Percentiles rank a stretch among this genome's conserved stretches.
Conservation (phyloP, 306 rosid genomes). For the Malus sieversii region DNA sequence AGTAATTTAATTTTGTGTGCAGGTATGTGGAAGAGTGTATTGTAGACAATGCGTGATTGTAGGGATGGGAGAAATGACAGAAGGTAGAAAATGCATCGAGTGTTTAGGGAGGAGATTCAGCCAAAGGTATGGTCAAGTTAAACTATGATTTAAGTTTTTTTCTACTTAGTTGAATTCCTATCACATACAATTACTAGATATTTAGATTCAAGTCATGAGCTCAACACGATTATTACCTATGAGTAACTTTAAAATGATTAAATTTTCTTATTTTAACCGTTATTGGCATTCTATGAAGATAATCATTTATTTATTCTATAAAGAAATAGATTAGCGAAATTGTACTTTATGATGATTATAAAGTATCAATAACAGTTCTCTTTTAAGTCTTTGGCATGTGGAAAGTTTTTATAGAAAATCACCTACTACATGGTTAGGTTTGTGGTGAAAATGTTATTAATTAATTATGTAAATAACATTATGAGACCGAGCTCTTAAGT, state of each 20-base stretch:
- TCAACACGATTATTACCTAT: not conserved
- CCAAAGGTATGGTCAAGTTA: constrained; percentile 47
- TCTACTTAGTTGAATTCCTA: not conserved
- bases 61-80: constrained; percentile 88
- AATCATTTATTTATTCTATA: too few relatives aligned
- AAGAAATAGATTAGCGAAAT: too few relatives aligned
- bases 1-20: constrained; percentile 7
- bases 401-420: too few relatives aligned
- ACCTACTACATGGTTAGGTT: too few relatives aligned
- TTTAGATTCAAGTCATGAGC: not conserved
- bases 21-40: constrained; percentile 92
- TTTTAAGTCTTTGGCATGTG: too few relatives aligned
- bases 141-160: not conserved
- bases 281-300: not conserved
- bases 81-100: constrained; percentile 78
- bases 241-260: not conserved
- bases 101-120: constrained; percentile 83
- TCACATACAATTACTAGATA: not conserved
- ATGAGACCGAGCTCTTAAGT: too few relatives aligned
- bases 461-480: too few relatives aligned
- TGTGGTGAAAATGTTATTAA: too few relatives aligned
- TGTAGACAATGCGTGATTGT: constrained; percentile 60
- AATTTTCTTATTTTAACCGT: not conserved
- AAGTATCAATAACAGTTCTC: too few relatives aligned
- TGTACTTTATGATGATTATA: not conserved